Conservation (phyloP, 2,329 filamentous ascomycete genomes). For the Diaporthe capsici region DNA sequence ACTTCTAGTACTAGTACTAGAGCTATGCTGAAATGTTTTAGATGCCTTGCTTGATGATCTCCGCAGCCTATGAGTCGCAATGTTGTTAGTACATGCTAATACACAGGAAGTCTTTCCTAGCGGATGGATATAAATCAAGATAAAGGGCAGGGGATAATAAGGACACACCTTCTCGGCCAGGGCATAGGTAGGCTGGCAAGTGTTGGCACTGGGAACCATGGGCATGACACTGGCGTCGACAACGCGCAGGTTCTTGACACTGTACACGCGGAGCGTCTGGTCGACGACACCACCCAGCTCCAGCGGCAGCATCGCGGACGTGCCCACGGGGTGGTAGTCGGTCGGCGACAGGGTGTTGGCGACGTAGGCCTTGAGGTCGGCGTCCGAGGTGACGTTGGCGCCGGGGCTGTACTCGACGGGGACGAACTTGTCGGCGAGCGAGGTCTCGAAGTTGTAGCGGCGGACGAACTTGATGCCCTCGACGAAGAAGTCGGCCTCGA, state of each 20-base stretch:
- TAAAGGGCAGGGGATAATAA: background rate
- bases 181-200: constrained; percentile 44
- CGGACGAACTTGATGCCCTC: constrained; percentile 55
- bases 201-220: constrained; percentile 53
- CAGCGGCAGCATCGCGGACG: constrained; percentile 57
- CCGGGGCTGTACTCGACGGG: constrained; percentile 53
- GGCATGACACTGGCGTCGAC: constrained; percentile 59
- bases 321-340: constrained; percentile 56
- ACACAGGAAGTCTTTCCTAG: background rate
- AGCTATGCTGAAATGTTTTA: background rate
- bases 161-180: constrained; percentile 52
- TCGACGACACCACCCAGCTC: constrained; percentile 58
- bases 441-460: constrained; percentile 54
- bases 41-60: constrained; percentile 45
- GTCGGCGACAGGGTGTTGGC: constrained; percentile 42
- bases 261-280: constrained; percentile 53
- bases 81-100: background rate
- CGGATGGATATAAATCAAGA: too few relatives aligned
- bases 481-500: constrained; percentile 55
- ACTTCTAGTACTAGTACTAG: background rate
- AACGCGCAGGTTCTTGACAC: constrained; percentile 54
- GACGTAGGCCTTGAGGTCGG: constrained; percentile 48
- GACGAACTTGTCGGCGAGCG: constrained; percentile 49
- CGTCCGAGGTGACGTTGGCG: constrained; percentile 50
- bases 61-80: constrained; percentile 47